These are phyloP conservation scores for Capronia coronata DNA, from an alignment of 2,329 filamentous ascomycete species.

Conservation along the genomic window DNA sequence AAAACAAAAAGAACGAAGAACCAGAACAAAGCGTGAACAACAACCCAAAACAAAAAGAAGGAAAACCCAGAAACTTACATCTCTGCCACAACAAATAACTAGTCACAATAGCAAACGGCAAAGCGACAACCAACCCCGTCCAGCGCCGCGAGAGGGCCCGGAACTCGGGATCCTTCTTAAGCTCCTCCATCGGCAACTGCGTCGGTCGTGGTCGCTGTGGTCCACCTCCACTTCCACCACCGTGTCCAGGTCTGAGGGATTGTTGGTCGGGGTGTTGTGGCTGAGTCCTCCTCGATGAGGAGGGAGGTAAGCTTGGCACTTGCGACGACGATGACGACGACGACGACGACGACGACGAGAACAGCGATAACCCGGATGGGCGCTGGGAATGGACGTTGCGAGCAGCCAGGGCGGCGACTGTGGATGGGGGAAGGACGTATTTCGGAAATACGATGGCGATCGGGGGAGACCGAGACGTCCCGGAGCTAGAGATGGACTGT, in stretches of 20 bases:
- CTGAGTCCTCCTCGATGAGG: background rate
- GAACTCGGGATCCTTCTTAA: conserved; percentile 21
- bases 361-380: background rate
- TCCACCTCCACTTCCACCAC: background rate
- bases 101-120: conserved; percentile 24
- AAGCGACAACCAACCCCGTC: conserved; percentile 21
- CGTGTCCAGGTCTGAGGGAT: too few relatives aligned
- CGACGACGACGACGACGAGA: background rate
- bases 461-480: background rate
- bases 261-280: too few relatives aligned
- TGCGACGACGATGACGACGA: background rate
- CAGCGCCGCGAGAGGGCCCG: conserved; percentile 13
- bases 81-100: conserved; percentile 25
- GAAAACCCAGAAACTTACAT: conserved; percentile 12
- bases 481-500: background rate
- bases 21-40: background rate
- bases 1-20: too few relatives aligned
- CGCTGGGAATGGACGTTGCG: background rate
- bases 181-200: conserved; percentile 17
- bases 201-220: conserved; percentile 9
- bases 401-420: conserved; percentile 7
- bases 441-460: background rate
- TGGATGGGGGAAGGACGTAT: conserved; percentile 2
- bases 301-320: background rate
- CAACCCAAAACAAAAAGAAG: background rate